These are phyloP conservation scores for Dothideomycetes sp. DNA, from an alignment of 2,329 filamentous ascomycete genomes.

Conservation along the genomic window DNA sequence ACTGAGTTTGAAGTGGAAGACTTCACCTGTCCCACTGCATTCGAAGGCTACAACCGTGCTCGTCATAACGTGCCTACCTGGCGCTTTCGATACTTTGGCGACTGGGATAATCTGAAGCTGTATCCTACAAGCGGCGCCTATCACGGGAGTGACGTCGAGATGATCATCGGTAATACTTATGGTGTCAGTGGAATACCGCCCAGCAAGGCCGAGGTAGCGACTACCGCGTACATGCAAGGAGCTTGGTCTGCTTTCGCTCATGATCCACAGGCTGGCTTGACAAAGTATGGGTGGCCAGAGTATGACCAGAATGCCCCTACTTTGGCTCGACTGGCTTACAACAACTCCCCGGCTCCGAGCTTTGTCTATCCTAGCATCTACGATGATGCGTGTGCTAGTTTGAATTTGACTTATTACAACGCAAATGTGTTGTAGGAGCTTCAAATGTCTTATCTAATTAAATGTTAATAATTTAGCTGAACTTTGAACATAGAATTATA, in stretches of 20 bases:
- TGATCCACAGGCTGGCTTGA: constrained; percentile 20
- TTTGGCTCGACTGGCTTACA: constrained; percentile 17
- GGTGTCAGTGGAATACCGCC: constrained; percentile 17
- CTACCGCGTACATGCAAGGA: constrained; percentile 15
- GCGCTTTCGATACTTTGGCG: constrained; percentile 38
- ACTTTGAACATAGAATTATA: no score
- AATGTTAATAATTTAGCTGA: no score
- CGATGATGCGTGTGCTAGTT: constrained; percentile 11
- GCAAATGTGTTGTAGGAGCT: no score
- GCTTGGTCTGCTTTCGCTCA: constrained; percentile 24
- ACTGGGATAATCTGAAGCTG: constrained; percentile 39
- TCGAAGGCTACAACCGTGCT: constrained; percentile 27
- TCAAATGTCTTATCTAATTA: no score
- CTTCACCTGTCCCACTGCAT: constrained; percentile 29
- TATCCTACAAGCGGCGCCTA: constrained; percentile 37
- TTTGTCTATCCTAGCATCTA: constrained; percentile 18
- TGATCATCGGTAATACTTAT: constrained; percentile 20
- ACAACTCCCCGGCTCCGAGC: constrained; percentile 14
- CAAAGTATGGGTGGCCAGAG: constrained; percentile 25
- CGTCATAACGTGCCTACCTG: constrained; percentile 28
- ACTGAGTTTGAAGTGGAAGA: constrained; percentile 11
- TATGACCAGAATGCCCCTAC: constrained; percentile 15
- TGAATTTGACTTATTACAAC: no score
- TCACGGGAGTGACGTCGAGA: constrained; percentile 26
- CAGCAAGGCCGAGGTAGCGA: constrained; percentile 10